Base-by-base conservation (phyloP, 2,329 filamentous ascomycete species). In the Aspergillus pseudoterreus region DNA sequence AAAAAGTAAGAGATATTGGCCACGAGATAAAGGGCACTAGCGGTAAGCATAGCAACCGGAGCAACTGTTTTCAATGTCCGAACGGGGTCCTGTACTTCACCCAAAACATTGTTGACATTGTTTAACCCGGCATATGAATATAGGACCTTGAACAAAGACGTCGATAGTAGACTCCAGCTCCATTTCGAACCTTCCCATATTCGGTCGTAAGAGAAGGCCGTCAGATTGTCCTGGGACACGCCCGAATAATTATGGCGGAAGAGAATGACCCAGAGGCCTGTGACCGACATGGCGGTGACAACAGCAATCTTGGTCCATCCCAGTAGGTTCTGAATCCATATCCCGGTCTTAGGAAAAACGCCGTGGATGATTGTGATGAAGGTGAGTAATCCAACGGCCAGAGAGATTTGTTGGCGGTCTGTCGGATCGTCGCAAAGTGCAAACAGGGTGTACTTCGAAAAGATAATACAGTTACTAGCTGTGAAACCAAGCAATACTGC, bases 31-130 rank as follows among this genome's bases (percentile, higher is more conserved):
- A 88, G 73, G 17, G 79, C 69, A 53, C 82, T 84, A 0, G 84
- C 80, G 0, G 85, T 87, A 0, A 78, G 58, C 6, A 90, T 71
- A 1, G 84, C 84, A 0, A 79, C 75, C 1, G 82, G 72, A 0
- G 82, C 81, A 1, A 86, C 85, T 0, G 81, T 82, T 47, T 80
- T 83, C 14, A 89, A 67, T 0, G 86, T 89, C 12, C 79, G 72
- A 0, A 88, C 78, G 0, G 86, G 86, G 53, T 88, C 77, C 53
- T 82, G 82, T 17, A 89, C 85, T 63, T 89, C 86, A 62, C 86
- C 87, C 46, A 89, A 73, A 4, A 88, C 85, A 57, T 88, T 86
- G 68, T 85, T 87, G 55, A 84, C 76, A 53, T 88, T 88, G 47
- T 77, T 80, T 11, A 86, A 72, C 0, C 86, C 86, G 0, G 83